phyloP scores from a whole-genome alignment of 208 protist genomes.

The Acanthamoeba polyphaga region DNA sequence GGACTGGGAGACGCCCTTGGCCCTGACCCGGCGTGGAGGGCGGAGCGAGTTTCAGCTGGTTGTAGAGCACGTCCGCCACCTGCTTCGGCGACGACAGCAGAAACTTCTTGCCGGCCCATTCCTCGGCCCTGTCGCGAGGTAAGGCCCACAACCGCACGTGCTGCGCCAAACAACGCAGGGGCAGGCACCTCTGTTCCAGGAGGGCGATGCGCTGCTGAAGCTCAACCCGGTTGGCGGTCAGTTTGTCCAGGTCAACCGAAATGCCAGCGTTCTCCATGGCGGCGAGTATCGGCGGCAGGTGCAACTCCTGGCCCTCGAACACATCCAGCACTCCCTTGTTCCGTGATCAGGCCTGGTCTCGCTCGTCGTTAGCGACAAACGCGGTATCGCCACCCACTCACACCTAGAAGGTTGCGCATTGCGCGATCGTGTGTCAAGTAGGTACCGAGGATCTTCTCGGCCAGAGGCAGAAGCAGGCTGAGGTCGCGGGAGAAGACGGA shows the following conservation, averaged over 20 bases:
- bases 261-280: constrained; percentile 61
- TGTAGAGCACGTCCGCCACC: constrained; percentile 63
- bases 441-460: constrained; percentile 4
- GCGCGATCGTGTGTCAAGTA: neutral
- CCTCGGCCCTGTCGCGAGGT: neutral
- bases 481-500: neutral
- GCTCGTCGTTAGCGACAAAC: too few species aligned
- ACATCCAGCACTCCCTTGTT: neutral
- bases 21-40: neutral
- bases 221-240: constrained; percentile 25
- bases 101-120: constrained; percentile 46
- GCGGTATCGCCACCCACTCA: too few species aligned
- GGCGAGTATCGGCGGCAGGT: constrained; percentile 42
- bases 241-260: constrained; percentile 5
- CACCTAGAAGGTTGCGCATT: too few species aligned
- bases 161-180: too few species aligned
- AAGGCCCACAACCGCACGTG: neutral
- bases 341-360: neutral
- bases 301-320: constrained; percentile 58
- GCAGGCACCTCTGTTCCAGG: constrained; percentile 9
- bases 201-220: constrained; percentile 30
- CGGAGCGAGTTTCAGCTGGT: constrained; percentile 10
- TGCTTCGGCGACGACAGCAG: constrained; percentile 32
- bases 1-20: neutral
- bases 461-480: neutral